phyloP scores from a whole-genome alignment of 1,284 basidiomycete species.

The Polyporus tsugae region DNA sequence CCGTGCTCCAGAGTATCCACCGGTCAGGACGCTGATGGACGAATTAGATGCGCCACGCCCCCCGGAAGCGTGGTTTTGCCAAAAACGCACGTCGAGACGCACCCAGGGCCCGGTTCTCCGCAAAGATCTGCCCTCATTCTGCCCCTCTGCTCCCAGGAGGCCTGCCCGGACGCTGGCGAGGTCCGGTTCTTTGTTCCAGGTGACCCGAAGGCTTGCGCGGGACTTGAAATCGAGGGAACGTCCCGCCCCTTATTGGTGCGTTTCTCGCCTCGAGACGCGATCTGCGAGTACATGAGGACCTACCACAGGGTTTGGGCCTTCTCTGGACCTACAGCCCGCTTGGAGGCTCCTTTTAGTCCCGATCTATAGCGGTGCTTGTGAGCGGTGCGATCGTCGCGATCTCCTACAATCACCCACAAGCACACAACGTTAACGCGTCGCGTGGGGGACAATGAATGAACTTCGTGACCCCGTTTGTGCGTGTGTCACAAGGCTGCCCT shows the following conservation, averaged over 20 bases:
- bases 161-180: conserved; percentile 13
- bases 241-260: conserved; percentile 21
- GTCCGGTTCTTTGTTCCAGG: conserved; percentile 20
- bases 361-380: conserved; percentile 9
- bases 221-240: conserved; percentile 13
- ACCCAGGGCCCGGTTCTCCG: conserved; percentile 18
- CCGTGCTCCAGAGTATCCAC: conserved; percentile 26
- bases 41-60: conserved; percentile 16
- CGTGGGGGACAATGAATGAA: not conserved
- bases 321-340: conserved; percentile 21
- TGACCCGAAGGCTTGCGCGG: conserved; percentile 22
- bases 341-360: not conserved
- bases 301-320: conserved; percentile 9
- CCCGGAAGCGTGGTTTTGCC: conserved; percentile 15
- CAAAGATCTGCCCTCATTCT: conserved; percentile 18
- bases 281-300: conserved; percentile 3
- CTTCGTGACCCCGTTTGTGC: not conserved
- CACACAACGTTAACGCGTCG: conserved; percentile 2
- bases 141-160: conserved; percentile 31
- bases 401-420: conserved; percentile 21
- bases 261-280: conserved; percentile 14
- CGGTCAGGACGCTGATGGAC: conserved; percentile 17
- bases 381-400: conserved; percentile 11
- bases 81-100: conserved; percentile 5
- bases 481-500: not conserved